Evolutionary conservation across 1,284 basidiomycete genomes (phyloP).

Genomic region (Flammula alnicola): DNA sequence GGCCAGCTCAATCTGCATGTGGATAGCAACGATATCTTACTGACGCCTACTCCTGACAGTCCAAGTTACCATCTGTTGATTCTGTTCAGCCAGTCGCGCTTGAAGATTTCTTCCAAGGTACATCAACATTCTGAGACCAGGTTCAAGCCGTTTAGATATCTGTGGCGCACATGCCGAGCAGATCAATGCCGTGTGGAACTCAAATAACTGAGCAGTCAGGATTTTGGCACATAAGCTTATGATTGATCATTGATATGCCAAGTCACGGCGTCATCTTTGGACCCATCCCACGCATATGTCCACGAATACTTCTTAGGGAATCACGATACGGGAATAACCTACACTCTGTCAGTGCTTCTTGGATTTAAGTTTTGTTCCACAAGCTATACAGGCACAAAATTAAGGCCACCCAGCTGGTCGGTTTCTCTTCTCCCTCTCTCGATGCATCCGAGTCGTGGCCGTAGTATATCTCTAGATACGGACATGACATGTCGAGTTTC

Average conservation of each 20-base stretch:
- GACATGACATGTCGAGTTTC: conserved; percentile 19
- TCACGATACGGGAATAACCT: neutral
- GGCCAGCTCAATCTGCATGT: conserved; percentile 16
- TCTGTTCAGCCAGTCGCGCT: neutral
- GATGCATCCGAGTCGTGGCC: too few species aligned
- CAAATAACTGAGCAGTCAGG: neutral
- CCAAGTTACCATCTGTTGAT: conserved; percentile 11
- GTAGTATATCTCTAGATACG: conserved; percentile 8
- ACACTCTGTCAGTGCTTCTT: conserved; percentile 2
- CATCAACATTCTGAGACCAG: neutral
- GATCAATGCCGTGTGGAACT: conserved; percentile 2
- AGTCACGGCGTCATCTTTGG: too few species aligned
- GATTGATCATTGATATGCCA: neutral
- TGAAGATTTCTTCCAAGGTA: neutral
- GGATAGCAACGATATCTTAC: conserved; percentile 25
- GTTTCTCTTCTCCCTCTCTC: conserved; percentile 8
- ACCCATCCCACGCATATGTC: too few species aligned
- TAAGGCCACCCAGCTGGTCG: conserved; percentile 15
- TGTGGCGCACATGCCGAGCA: neutral
- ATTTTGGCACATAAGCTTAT: neutral
- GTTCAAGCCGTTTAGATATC: neutral
- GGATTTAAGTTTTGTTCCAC: conserved; percentile 28
- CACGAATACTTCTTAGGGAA: neutral
- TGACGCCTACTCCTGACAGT: conserved; percentile 8
- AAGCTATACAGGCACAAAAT: conserved; percentile 24